phyloP scores from a whole-genome alignment of 768 basidiomycete genomes.

The Phlebiopsis flavidoalba region DNA sequence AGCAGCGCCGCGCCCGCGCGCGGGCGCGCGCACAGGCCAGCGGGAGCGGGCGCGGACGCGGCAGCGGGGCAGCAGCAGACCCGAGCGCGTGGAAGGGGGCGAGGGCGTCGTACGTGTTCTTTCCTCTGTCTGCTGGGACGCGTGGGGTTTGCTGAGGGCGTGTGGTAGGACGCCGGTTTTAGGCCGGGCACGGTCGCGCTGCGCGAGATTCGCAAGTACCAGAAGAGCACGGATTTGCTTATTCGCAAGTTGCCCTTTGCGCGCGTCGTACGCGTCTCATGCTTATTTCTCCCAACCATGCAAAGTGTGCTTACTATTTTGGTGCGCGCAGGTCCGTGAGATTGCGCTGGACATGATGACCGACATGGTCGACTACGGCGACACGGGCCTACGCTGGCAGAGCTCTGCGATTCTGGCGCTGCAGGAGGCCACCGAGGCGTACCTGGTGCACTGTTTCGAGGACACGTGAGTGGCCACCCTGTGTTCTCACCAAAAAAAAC shows the following conservation, averaged over 20 bases:
- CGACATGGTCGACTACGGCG: slow-evolving; percentile 57
- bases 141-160: background rate
- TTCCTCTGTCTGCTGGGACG: background rate
- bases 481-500: background rate
- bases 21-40: slow-evolving; percentile 12
- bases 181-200: slow-evolving; percentile 88
- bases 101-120: background rate
- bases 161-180: slow-evolving; percentile 49
- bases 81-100: slow-evolving; percentile 16
- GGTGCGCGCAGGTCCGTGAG: slow-evolving; percentile 78
- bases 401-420: slow-evolving; percentile 89
- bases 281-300: background rate
- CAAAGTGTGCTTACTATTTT: slow-evolving; percentile 1
- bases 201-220: slow-evolving; percentile 91
- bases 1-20: slow-evolving; percentile 52
- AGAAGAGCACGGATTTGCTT: slow-evolving; percentile 87
- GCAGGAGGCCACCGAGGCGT: slow-evolving; percentile 96
- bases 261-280: slow-evolving; percentile 62
- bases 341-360: slow-evolving; percentile 90
- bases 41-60: slow-evolving; percentile 11
- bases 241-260: slow-evolving; percentile 88
- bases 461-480: slow-evolving; percentile 77
- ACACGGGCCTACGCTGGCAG: slow-evolving; percentile 83
- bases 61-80: slow-evolving; percentile 17
- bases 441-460: slow-evolving; percentile 93